Percentiles rank a stretch among this genome's conserved stretches.
phyloP scores from a whole-genome alignment of 805 yeast genomes.

The Cyberlindnera xylosilytica region DNA sequence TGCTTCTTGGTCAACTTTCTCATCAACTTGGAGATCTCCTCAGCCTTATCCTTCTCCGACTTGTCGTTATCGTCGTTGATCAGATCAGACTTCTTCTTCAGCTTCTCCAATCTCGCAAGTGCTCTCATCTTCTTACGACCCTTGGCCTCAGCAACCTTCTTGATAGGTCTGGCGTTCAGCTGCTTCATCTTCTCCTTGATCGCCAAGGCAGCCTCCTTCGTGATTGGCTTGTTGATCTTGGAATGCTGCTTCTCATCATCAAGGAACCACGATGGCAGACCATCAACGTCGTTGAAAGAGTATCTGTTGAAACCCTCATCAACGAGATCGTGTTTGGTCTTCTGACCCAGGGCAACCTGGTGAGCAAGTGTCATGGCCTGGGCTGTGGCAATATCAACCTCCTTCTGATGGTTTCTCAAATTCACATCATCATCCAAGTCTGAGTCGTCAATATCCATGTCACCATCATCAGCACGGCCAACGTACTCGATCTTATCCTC shows the following conservation, averaged over 20 bases:
- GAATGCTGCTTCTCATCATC: slow-evolving; percentile 90
- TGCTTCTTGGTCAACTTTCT: slow-evolving; percentile 72
- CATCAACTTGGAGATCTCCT: slow-evolving; percentile 85
- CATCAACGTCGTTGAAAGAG: slow-evolving; percentile 87
- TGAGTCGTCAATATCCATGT: slow-evolving; percentile 35
- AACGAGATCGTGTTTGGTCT: slow-evolving; percentile 76
- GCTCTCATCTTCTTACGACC: slow-evolving; percentile 97
- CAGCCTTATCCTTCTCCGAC: slow-evolving; percentile 92
- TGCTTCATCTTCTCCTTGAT: slow-evolving; percentile 72
- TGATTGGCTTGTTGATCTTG: slow-evolving; percentile 84
- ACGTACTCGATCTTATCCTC: slow-evolving; percentile 45
- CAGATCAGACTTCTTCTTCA: slow-evolving; percentile 88
- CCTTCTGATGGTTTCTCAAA: slow-evolving; percentile 51
- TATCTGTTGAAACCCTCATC: slow-evolving; percentile 92
- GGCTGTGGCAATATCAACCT: slow-evolving; percentile 82
- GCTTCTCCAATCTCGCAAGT: slow-evolving; percentile 75
- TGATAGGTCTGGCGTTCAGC: slow-evolving; percentile 94
- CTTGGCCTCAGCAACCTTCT: slow-evolving; percentile 97
- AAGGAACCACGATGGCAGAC: slow-evolving; percentile 93
- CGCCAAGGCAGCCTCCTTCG: slow-evolving; percentile 88
- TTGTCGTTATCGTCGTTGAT: slow-evolving; percentile 85
- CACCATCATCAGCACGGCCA: slow-evolving; percentile 37
- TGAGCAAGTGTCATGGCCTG: slow-evolving; percentile 99
- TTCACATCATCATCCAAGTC: slow-evolving; percentile 49
- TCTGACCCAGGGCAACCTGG: slow-evolving; percentile 87